A percentile compares a stretch with the other conserved stretches of the same genome.
These are phyloP conservation scores for Calonectria fujianensis DNA, from an alignment of 2,329 filamentous ascomycete species.

Conservation along the genomic window DNA sequence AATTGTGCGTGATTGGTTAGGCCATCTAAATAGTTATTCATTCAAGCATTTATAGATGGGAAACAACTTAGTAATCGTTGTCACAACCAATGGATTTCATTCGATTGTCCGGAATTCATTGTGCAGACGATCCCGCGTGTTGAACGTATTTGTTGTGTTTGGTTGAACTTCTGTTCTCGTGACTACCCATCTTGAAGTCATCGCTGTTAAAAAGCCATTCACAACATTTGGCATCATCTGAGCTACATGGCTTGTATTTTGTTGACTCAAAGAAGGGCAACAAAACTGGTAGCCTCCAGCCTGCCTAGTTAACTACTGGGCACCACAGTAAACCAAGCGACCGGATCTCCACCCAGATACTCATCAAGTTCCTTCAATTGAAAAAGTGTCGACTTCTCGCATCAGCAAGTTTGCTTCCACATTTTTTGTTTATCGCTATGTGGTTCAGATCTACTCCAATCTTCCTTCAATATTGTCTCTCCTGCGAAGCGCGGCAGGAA, in stretches of 20 bases:
- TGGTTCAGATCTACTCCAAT: no score
- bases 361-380: not conserved
- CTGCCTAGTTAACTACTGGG: no score
- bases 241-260: no score
- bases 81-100: not conserved
- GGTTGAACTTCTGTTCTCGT: no score
- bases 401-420: no score
- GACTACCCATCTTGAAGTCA: not conserved
- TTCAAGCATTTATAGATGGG: not conserved
- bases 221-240: accelerated
- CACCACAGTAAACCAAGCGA: not conserved
- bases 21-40: not conserved
- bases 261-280: not conserved
- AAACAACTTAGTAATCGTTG: not conserved
- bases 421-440: no score
- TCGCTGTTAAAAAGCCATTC: not conserved
- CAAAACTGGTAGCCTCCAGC: not conserved
- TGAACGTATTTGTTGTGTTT: no score
- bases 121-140: accelerated
- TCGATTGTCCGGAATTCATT: not conserved
- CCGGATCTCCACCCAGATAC: not conserved
- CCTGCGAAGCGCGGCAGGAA: not conserved
- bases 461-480: not conserved
- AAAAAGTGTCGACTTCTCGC: not conserved
- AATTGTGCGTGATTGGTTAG: not conserved